Conservation (phyloP, 306 rosid species). For the Lathyrus aphaca region DNA sequence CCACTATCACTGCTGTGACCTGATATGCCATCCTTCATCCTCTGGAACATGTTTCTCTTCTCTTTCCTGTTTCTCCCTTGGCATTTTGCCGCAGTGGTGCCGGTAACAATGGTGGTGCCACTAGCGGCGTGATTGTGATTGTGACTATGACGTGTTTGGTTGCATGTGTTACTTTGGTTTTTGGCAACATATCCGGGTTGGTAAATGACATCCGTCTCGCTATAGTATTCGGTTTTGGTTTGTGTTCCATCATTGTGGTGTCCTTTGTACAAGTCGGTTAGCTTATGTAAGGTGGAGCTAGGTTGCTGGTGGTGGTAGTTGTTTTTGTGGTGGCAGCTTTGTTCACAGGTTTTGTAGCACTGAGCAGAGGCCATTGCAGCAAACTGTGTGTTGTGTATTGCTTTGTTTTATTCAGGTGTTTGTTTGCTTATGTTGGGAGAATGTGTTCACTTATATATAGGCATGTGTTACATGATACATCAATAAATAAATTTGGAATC, state of each 20-base stretch:
- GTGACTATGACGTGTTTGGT: neutral
- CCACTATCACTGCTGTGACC: slow-evolving; percentile 30
- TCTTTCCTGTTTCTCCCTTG: slow-evolving; percentile 13
- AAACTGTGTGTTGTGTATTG: neutral
- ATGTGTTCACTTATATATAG: neutral
- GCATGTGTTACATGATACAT: neutral
- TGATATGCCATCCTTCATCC: slow-evolving; percentile 38
- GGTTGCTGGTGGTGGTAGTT: neutral
- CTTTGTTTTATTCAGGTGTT: neutral
- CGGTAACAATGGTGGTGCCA: neutral
- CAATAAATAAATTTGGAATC: slow-evolving; percentile 28
- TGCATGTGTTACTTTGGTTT: slow-evolving; percentile 1
- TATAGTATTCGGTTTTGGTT: slow-evolving; percentile 28
- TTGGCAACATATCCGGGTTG: slow-evolving; percentile 14
- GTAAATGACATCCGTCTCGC: neutral
- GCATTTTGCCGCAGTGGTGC: neutral
- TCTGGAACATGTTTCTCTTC: slow-evolving; percentile 31
- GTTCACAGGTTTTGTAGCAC: slow-evolving; percentile 35
- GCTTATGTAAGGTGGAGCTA: slow-evolving; percentile 34
- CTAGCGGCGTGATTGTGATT: too few relatives aligned
- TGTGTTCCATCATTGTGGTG: slow-evolving; percentile 22
- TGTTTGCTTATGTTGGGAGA: neutral
- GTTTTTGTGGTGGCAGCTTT: slow-evolving; percentile 28
- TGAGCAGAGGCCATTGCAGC: slow-evolving; percentile 40
- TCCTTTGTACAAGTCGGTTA: slow-evolving; percentile 31